Evolutionary conservation across 2,329 filamentous ascomycete species (phyloP), one percentile per base, ranked within the genome.

Genomic region (Aureobasidium melanogenum): DNA sequence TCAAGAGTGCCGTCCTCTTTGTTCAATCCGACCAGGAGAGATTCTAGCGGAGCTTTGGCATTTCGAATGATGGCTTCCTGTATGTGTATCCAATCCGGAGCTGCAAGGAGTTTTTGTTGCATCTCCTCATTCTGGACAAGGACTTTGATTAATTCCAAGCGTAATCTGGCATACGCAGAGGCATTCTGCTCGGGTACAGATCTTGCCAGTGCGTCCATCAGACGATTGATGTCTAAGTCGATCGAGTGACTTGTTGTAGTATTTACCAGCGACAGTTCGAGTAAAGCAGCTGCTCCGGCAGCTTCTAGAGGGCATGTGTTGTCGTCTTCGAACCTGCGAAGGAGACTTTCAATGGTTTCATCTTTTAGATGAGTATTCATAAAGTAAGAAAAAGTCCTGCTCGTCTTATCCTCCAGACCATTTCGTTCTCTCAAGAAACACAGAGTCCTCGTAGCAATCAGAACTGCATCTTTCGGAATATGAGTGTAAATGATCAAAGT

Each of bases 311-410:
- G 57, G 12, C 48, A 60, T 9, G 38, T 46, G 19, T 51, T 28
- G 10, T 51, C 47, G n/a, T 52, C 46, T 26, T 62, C 60, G 28
- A 62, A 46, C 17, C 51, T 51, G 24, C 46, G 12, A 19, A 62
- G 52, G 10, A 62, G 59, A 30, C 51, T 60, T 19, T 62, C 63
- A 10, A 64, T 41, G 2, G 61, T 32, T 26, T 58, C 47, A 24
- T 63, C 61, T 39, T 63, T 62, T 6, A 63, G 46, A 32, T 64
- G 63, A 34, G 63, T 64, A 15, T 59, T 50, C 34, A 63, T 58
- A 14, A 63, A 43, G 48, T 57, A 63, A 30, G 60, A 54, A 14
- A 64, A 52, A n/a, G 63, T 64, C 36, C 61, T 56, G 26, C 50
- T 59, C 6, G 57, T 61, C 36, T 64, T 63, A 5, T 62, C 48